phyloP scores from a whole-genome alignment of 805 yeast genomes.

The Starmerella sirachaensis region DNA sequence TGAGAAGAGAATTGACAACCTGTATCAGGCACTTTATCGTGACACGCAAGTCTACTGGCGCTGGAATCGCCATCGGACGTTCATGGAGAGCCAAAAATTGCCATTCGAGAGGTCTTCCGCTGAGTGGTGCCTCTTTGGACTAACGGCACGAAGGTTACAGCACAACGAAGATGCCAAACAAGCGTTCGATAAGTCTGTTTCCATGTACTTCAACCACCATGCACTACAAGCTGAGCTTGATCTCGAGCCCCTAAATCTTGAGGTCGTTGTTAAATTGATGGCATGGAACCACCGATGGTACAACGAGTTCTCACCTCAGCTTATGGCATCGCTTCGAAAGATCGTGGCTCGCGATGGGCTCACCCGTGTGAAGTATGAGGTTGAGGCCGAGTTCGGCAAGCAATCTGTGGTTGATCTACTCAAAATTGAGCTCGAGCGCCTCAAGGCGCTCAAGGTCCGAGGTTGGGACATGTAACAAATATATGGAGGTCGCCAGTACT shows the following conservation, averaged over 20 bases:
- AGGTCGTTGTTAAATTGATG: conserved; percentile 58
- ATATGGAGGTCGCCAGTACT: no score
- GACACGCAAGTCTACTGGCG: conserved; percentile 62
- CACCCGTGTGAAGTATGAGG: conserved; percentile 46
- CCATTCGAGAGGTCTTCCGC: conserved; percentile 63
- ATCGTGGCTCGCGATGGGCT: conserved; percentile 67
- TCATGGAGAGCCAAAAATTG: conserved; percentile 77
- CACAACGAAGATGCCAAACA: conserved; percentile 73
- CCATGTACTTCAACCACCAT: conserved; percentile 65
- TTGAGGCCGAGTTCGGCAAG: conserved; percentile 28
- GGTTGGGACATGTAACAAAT: conserved; percentile 21
- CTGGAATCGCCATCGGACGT: conserved; percentile 87
- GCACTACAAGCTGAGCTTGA: conserved; percentile 64
- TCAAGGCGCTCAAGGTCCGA: conserved; percentile 21
- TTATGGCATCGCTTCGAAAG: conserved; percentile 45
- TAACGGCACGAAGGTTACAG: conserved; percentile 71
- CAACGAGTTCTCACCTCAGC: conserved; percentile 67
- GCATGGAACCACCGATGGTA: conserved; percentile 99
- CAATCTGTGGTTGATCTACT: conserved; percentile 26
- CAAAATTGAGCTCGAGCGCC: conserved; percentile 20
- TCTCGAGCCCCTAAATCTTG: conserved; percentile 41
- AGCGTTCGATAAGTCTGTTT: conserved; percentile 66
- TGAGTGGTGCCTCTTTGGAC: conserved; percentile 90
- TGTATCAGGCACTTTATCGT: conserved; percentile 58
- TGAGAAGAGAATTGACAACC: conserved; percentile 68